Evolutionary conservation across 1,284 basidiomycete genomes (phyloP).

Genomic region (Cutaneotrichosporon sp.): DNA sequence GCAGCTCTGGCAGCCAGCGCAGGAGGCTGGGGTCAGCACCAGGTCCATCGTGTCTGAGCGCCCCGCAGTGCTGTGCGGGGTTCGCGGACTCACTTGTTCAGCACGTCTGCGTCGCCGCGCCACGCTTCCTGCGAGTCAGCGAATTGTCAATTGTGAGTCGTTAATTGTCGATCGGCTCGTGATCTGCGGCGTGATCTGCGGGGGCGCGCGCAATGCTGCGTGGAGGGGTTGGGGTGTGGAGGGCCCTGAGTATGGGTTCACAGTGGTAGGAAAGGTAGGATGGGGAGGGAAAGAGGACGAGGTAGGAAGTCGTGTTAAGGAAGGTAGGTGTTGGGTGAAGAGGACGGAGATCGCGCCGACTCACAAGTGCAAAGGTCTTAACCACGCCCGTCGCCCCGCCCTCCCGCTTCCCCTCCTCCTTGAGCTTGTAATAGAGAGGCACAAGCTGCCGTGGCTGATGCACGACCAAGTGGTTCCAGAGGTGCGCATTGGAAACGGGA

Average conservation of each 20-base stretch:
- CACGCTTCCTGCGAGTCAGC: constrained; percentile 40
- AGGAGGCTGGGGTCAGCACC: constrained; percentile 36
- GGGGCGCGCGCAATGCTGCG: too few relatives aligned
- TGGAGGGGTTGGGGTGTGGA: too few relatives aligned
- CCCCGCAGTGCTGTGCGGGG: not conserved
- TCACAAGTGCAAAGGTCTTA: constrained; percentile 35
- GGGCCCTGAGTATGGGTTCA: too few relatives aligned
- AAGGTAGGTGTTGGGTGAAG: not conserved
- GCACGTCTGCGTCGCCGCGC: constrained; percentile 52
- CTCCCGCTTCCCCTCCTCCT: constrained; percentile 28
- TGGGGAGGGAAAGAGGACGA: too few relatives aligned
- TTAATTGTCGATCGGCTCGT: not conserved
- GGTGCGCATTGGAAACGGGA: constrained; percentile 6
- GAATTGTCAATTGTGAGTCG: not conserved
- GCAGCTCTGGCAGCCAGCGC: constrained; percentile 41
- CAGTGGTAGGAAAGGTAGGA: too few relatives aligned
- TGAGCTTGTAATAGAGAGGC: constrained; percentile 40
- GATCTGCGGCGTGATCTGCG: not conserved
- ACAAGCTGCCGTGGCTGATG: constrained; percentile 33
- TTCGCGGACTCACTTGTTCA: constrained; percentile 46
- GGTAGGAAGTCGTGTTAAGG: not conserved
- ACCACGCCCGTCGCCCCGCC: constrained; percentile 24
- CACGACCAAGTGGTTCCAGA: constrained; percentile 47
- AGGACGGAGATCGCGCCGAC: not conserved
- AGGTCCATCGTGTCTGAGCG: not conserved